Conservation (phyloP, 2,329 filamentous ascomycete genomes). For the Hymenoscyphus repandus region DNA sequence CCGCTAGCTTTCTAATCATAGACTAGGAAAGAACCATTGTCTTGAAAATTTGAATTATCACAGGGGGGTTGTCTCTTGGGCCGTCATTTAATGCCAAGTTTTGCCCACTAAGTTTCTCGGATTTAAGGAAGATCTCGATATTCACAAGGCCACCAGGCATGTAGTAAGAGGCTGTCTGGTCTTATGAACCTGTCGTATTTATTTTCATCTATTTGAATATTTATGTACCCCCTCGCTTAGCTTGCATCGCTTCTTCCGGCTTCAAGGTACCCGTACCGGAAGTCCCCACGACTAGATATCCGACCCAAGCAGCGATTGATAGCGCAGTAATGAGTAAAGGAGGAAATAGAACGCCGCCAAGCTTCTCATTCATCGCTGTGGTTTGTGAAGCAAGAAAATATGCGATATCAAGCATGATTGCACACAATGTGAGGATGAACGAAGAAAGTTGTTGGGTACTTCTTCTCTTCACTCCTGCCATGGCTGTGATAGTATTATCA, state of each 20-base stretch:
- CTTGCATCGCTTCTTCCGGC: conserved; percentile 1
- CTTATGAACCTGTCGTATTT: too few species aligned
- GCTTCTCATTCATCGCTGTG: conserved; percentile 9
- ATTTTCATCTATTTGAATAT: not conserved
- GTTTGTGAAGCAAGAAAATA: conserved; percentile 15
- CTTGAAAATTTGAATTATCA: not conserved
- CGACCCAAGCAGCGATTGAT: conserved; percentile 18
- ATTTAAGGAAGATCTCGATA: too few species aligned
- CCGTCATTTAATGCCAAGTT: too few species aligned
- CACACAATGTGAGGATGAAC: conserved; percentile 17
- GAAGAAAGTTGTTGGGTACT: conserved; percentile 16
- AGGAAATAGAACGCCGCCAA: conserved; percentile 15
- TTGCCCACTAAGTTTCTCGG: too few species aligned
- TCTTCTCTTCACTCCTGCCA: conserved; percentile 32
- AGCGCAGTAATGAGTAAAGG: conserved; percentile 19
- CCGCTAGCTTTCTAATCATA: too few species aligned
- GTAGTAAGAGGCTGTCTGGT: too few species aligned
- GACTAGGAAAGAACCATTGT: not conserved
- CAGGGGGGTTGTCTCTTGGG: too few species aligned
- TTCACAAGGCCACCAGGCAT: too few species aligned
- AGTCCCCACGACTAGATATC: conserved; percentile 9
- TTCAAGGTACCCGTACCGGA: not conserved
- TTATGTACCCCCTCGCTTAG: not conserved
- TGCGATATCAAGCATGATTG: conserved; percentile 16
- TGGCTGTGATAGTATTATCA: conserved; percentile 58